Conservation (phyloP, 345 rosid species). For the Erysimum cheiranthoides region DNA sequence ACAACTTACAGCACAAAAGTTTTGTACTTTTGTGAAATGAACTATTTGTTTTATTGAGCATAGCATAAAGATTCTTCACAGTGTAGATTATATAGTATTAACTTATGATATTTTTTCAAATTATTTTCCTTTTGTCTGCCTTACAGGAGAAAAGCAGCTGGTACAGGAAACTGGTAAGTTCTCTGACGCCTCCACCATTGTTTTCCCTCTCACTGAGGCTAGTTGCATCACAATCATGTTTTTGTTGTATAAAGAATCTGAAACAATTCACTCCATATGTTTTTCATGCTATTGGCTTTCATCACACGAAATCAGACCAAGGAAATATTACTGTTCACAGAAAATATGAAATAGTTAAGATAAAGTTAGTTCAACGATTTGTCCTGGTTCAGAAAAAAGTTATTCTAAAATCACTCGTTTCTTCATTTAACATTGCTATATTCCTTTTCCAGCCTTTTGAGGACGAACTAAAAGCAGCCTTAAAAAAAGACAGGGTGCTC, state of each 20-base stretch:
- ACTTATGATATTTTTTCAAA: conserved; percentile 29
- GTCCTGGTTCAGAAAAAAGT: not conserved
- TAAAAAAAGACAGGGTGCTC: conserved; percentile 46
- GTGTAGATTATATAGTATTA: conserved; percentile 8
- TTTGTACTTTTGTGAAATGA: not conserved
- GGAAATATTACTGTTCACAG: not conserved
- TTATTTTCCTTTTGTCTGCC: conserved; percentile 24
- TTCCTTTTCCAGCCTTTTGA: conserved; percentile 55
- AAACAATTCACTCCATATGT: conserved; percentile 9
- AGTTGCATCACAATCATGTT: conserved; percentile 21
- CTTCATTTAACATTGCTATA: conserved; percentile 12
- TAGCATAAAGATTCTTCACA: conserved; percentile 6
- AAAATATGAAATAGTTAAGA: not conserved
- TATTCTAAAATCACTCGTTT: not conserved
- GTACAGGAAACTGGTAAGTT: conserved; percentile 54
- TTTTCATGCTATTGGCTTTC: conserved; percentile 17
- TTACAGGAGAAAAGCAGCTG: conserved; percentile 54
- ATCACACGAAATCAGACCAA: conserved; percentile 15
- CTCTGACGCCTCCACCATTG: conserved; percentile 24
- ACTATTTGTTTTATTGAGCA: not conserved
- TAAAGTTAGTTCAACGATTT: conserved; percentile 8
- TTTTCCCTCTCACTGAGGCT: conserved; percentile 13
- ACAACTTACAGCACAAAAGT: not conserved
- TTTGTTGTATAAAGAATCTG: conserved; percentile 18
- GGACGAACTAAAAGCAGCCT: conserved; percentile 51